These are phyloP conservation scores for Phoenix roebelenii DNA, from an alignment of 176 grass and related monocot genomes.

Conservation along the genomic window DNA sequence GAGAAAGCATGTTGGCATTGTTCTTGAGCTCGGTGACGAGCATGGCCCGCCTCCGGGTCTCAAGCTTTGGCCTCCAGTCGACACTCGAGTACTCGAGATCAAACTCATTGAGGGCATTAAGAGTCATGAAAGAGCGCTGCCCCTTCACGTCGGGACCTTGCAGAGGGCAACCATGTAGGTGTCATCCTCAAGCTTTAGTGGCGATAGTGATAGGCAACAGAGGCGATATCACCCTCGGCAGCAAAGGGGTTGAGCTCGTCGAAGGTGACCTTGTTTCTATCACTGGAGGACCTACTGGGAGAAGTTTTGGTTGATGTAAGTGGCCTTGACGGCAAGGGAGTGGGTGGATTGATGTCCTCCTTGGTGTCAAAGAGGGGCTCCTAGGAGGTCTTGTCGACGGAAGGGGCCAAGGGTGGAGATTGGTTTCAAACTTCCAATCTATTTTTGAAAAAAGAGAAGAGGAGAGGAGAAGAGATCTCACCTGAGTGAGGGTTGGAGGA, in stretches of 20 bases:
- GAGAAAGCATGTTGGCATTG: slow-evolving; percentile 10
- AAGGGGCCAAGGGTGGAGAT: no score
- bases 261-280: slow-evolving; percentile 7
- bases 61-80: slow-evolving; percentile 11
- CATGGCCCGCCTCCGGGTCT: slow-evolving; percentile 9
- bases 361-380: slow-evolving; percentile 1
- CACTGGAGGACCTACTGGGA: slow-evolving; percentile 5
- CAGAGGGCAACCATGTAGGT: slow-evolving; percentile 5
- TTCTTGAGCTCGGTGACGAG: slow-evolving; percentile 12
- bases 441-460: no score
- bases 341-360: slow-evolving; percentile 9
- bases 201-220: slow-evolving; percentile 6
- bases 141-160: slow-evolving; percentile 10
- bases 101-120: slow-evolving; percentile 12
- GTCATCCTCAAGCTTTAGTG: slow-evolving; percentile 9
- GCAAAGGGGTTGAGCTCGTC: slow-evolving; percentile 10
- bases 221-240: slow-evolving; percentile 6
- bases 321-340: slow-evolving; percentile 1
- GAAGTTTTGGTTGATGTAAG: slow-evolving; percentile 15
- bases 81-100: background rate
- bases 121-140: slow-evolving; percentile 3
- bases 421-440: no score
- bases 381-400: slow-evolving; percentile 2
- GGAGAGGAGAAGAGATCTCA: no score
- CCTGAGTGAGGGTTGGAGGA: no score